Conservation (phyloP, 2,329 filamentous ascomycete species). For the Colletotrichum orbiculare region DNA sequence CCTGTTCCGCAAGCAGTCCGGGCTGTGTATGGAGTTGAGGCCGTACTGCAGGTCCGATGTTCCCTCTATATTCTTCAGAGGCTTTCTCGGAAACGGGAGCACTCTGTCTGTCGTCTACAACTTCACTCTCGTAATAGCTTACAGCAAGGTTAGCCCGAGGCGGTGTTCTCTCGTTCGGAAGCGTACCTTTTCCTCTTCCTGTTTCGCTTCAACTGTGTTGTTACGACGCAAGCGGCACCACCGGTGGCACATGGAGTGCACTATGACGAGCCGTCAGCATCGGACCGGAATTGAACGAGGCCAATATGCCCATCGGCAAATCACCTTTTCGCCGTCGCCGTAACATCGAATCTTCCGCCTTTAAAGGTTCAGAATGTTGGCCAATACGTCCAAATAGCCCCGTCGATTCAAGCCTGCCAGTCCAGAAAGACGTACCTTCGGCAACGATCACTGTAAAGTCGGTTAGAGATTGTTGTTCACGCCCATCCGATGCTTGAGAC, state of each 20-base stretch:
- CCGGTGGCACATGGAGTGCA: slow-evolving; percentile 21
- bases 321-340: slow-evolving; percentile 30
- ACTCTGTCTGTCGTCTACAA: slow-evolving; percentile 11
- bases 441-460: slow-evolving; percentile 20
- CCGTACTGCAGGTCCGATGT: background rate
- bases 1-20: background rate
- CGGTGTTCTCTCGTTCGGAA: too few relatives aligned
- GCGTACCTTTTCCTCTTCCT: slow-evolving; percentile 34
- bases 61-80: background rate
- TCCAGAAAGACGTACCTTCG: slow-evolving; percentile 10
- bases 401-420: background rate
- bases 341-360: slow-evolving; percentile 34
- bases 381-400: background rate
- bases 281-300: background rate
- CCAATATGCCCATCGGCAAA: background rate
- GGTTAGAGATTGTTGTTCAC: background rate
- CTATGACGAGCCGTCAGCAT: background rate
- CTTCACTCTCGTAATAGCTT: slow-evolving; percentile 32
- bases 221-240: slow-evolving; percentile 20
- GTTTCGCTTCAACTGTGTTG: slow-evolving; percentile 31
- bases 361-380: too few relatives aligned
- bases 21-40: background rate
- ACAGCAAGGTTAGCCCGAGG: background rate
- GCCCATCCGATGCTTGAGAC: background rate
- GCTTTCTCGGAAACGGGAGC: slow-evolving; percentile 2